Evolutionary conservation across 1,284 basidiomycete species (phyloP), one percentile per base, ranked within the genome.

Genomic region (Pseudozyma tsukubaensis): DNA sequence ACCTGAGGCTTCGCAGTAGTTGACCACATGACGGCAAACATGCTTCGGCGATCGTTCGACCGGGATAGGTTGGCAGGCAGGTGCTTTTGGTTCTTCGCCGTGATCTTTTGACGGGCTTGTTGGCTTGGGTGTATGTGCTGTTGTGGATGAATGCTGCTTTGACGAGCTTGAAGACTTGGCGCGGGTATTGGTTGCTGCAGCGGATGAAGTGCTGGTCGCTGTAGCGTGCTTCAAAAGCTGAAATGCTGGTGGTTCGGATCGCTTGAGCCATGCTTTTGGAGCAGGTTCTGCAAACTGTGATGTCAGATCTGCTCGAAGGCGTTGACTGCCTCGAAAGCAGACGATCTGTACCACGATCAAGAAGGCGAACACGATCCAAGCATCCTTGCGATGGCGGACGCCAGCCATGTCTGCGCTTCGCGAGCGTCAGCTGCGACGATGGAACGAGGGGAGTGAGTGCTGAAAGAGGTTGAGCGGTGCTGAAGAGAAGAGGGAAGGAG

Each of bases 1-100:
- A 18, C 78, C 78, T 21, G 76, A 68, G 6, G 65, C 52, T 4
- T 70, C 50, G 64, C 82, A 83, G 58, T 73, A 42, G 13, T 58
- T 14, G 10, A 57, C 51, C 37, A 83, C 72, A 55, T 77, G 76
- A 16, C 53, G 56, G 59, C 82, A 83, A 13, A 79, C 50, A 13
- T 74, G 60, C 11, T 39, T 29, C n/a, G 76, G 55, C 8, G 69
- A 50, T 1, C 50, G n/a, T 0, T 63, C 42, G 16, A 72, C 43
- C 1, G 76, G 77, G 0, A 81, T 56, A 4, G 72, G 75, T 24
- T 73, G 65, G 45, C 79, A 81, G 12, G 52, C 29, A 11, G 36
- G n/a, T 19, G 37, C 32, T 8, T 40, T 18, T 1, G 54, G 55
- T 24, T 60, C 49, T 29, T 50, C 34, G 32, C 55, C 50, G 2